Conservation (phyloP, 2,329 filamentous ascomycete species). For the Cladosporium austrohemisphaericum region DNA sequence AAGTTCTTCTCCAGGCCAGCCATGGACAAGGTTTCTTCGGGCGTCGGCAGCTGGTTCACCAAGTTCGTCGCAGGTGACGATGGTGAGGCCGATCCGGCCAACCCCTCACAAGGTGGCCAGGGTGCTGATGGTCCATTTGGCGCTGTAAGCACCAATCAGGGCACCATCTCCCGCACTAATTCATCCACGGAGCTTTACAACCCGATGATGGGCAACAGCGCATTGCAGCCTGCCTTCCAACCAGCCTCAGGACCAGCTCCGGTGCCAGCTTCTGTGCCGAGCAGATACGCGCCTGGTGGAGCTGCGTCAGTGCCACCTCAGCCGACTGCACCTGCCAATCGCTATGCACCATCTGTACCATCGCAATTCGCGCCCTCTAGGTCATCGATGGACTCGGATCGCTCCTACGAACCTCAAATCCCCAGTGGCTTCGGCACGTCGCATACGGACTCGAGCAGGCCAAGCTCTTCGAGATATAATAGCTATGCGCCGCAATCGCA, state of each 20-base stretch:
- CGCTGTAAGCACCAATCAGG: slow-evolving; percentile 65
- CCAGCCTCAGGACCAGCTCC: slow-evolving; percentile 11
- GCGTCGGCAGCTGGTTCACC: slow-evolving; percentile 88
- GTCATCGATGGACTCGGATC: slow-evolving; percentile 37
- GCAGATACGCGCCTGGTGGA: slow-evolving; percentile 32
- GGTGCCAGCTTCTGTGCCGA: slow-evolving; percentile 20
- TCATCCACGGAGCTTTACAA: slow-evolving; percentile 73
- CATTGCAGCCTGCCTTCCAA: slow-evolving; percentile 22
- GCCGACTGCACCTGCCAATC: slow-evolving; percentile 3
- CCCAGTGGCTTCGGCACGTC: slow-evolving; percentile 3
- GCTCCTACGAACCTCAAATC: slow-evolving; percentile 18
- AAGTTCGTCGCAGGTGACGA: slow-evolving; percentile 95
- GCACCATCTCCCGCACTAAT: slow-evolving; percentile 52
- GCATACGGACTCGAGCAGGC: slow-evolving; percentile 16
- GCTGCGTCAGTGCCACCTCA: slow-evolving; percentile 15
- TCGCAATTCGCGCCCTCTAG: slow-evolving; percentile 26
- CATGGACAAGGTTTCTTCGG: slow-evolving; percentile 92
- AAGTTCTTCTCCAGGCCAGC: slow-evolving; percentile 92
- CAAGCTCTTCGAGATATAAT: slow-evolving; percentile 25
- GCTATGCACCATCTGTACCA: slow-evolving; percentile 14
- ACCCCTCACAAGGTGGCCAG: slow-evolving; percentile 42
- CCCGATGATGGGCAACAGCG: slow-evolving; percentile 39
- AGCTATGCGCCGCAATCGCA: slow-evolving; percentile 26
- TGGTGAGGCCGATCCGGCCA: slow-evolving; percentile 59
- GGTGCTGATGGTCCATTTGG: slow-evolving; percentile 68